A percentile compares a stretch with the other conserved stretches of the same genome.
phyloP scores from a whole-genome alignment of 148 eudicot genomes.

The Rhododendron griersonianum region DNA sequence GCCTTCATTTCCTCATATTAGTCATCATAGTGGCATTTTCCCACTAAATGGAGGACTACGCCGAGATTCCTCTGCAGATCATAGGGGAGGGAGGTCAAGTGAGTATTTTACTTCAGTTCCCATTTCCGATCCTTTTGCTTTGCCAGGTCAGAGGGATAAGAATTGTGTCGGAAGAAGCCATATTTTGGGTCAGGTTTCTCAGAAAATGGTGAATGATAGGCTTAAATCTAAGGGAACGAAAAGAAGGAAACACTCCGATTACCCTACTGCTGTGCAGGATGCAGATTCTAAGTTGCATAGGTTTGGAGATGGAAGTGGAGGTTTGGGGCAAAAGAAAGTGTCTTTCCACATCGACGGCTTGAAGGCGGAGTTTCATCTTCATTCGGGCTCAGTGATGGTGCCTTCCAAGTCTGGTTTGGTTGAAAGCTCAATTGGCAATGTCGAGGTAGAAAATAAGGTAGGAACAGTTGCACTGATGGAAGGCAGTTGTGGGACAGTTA shows the following conservation, averaged over 20 bases:
- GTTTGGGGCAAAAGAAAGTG: constrained; percentile 4
- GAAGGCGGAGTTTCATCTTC: background rate
- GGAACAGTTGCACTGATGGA: background rate
- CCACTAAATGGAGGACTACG: background rate
- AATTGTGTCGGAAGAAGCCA: background rate
- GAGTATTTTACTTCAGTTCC: background rate
- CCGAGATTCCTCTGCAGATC: background rate
- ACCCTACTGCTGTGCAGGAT: background rate
- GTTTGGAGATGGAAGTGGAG: constrained; percentile 3
- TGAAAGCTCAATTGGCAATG: background rate
- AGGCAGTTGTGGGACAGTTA: background rate
- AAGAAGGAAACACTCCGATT: background rate
- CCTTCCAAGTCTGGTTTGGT: constrained; percentile 7
- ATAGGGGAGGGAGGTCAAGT: background rate
- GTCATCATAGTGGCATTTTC: background rate
- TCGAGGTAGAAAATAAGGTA: background rate
- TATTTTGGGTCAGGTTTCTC: constrained; percentile 1
- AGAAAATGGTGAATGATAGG: background rate
- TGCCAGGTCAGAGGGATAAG: background rate
- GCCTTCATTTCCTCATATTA: background rate
- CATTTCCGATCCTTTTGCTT: background rate
- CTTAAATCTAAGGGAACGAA: background rate
- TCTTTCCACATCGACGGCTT: background rate
- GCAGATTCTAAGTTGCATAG: background rate
- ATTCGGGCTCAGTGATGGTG: background rate